Evolutionary conservation across 768 basidiomycete species (phyloP).

Genomic region (Hygrophoropsis aurantiaca): DNA sequence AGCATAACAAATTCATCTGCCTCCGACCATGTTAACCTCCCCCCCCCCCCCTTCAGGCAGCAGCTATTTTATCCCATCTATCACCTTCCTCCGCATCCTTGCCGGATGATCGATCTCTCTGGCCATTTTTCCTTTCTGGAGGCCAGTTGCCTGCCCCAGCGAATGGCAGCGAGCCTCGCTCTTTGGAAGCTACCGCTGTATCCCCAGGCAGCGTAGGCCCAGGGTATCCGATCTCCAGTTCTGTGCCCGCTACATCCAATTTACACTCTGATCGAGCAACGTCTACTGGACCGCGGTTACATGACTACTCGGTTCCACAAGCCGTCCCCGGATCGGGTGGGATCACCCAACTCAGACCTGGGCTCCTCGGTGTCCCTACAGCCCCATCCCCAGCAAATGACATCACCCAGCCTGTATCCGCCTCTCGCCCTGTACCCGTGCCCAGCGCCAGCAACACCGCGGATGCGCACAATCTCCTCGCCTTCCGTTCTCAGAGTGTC

Average conservation of each 20-base stretch:
- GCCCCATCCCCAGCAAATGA: constrained; percentile 2
- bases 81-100: constrained; percentile 69
- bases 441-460: constrained; percentile 15
- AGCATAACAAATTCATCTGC: constrained; percentile 11
- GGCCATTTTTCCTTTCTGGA: constrained; percentile 82
- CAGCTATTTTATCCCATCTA: constrained; percentile 90
- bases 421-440: constrained; percentile 38
- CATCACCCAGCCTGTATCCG: not conserved
- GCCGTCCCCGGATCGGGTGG: constrained; percentile 29
- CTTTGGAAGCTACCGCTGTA: constrained; percentile 17
- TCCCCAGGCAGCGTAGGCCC: constrained; percentile 14
- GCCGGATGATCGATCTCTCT: constrained; percentile 91
- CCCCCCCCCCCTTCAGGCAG: constrained; percentile 54
- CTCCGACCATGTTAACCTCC: constrained; percentile 8
- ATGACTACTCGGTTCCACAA: constrained; percentile 58
- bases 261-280: constrained; percentile 22
- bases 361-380: constrained; percentile 44
- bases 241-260: constrained; percentile 44
- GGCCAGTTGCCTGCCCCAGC: constrained; percentile 61
- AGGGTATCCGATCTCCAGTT: constrained; percentile 43
- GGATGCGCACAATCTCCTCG: constrained; percentile 25
- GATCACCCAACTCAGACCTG: constrained; percentile 62
- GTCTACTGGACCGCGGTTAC: constrained; percentile 57
- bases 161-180: constrained; percentile 9
- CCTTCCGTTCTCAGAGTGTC: constrained; percentile 20